Base-by-base conservation (phyloP, 139 green algal species). In the Chlamydomonas sp. region DNA sequence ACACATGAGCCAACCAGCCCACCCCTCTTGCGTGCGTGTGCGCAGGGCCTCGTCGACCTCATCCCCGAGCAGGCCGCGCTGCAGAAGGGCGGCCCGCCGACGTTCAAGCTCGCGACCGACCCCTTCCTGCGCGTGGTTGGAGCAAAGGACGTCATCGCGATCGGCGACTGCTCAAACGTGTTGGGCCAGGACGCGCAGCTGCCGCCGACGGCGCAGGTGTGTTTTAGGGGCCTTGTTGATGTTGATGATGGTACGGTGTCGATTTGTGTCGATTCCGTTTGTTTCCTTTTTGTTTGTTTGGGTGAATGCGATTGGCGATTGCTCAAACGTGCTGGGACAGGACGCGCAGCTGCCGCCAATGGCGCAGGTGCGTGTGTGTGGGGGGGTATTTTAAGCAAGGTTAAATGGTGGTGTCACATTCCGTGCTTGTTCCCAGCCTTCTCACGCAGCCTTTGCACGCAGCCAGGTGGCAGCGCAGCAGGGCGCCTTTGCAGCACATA, bases 101-200 rank as follows among this genome's bases (percentile, higher is more conserved):
- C 31, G 26, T 3, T 5, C 60, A 90, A 90, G 76, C 75, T 90
- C 57, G 77, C 72, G 0, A 84, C 90, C 10, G 85, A 90, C 69
- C 75, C 76, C 1, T 90, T 86, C 73, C 65, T 89, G 48, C 73
- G 85, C 0, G 83, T 91, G 29, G 73, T 89, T 35, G 85, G 85
- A n/a, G 76, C 72, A 0, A 16, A 37, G 0, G 85, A 88, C 67
- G 63, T 88, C 16, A 59, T 90, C 26, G 79, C 79, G 0, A 67
- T 90, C 31, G 85, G 85, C 5, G 85, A 90, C 72, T 85, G 76
- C 79, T 66, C 16, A 58, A 68, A 57, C 30, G 34, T 90, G 48
- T 43, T 84, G 69, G 58, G 58, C 2, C 3, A 43, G 2, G 73
- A 59, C 5, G 59, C 63, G 29, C 64, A 61, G 10, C 73, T 90